Evolutionary conservation across 306 rosid genomes (phyloP).

Genomic region (Phaseolus lunatus): DNA sequence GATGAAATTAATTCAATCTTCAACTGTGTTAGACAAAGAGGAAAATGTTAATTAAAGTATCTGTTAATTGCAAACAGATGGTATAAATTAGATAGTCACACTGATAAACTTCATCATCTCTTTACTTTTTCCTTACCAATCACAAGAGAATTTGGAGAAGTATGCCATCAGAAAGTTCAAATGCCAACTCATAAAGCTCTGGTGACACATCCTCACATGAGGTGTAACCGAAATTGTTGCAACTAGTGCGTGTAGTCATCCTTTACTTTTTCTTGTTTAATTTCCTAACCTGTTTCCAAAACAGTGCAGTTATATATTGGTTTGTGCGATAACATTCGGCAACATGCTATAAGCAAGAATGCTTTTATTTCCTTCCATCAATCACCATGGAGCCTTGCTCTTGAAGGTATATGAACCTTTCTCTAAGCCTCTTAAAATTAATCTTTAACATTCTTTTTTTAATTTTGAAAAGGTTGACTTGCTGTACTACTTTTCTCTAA

Average conservation of each 20-base stretch:
- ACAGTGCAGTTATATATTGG: background rate
- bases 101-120: conserved; percentile 11
- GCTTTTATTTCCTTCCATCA: conserved; percentile 23
- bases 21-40: background rate
- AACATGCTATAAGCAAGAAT: background rate
- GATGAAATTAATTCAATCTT: background rate
- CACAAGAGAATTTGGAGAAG: background rate
- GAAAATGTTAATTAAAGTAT: background rate
- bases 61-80: conserved; percentile 14
- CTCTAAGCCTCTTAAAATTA: conserved; percentile 41
- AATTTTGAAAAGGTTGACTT: conserved; percentile 32
- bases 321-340: background rate
- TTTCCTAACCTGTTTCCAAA: background rate
- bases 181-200: conserved; percentile 62
- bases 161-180: conserved; percentile 51
- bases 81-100: background rate
- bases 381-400: conserved; percentile 37
- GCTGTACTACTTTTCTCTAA: conserved; percentile 21
- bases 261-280: background rate
- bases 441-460: background rate
- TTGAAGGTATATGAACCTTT: conserved; percentile 24
- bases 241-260: background rate
- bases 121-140: conserved; percentile 23
- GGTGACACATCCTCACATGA: conserved; percentile 46
- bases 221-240: background rate